Conservation (phyloP, 2,329 filamentous ascomycete genomes). For the Periconia macrospinosa region DNA sequence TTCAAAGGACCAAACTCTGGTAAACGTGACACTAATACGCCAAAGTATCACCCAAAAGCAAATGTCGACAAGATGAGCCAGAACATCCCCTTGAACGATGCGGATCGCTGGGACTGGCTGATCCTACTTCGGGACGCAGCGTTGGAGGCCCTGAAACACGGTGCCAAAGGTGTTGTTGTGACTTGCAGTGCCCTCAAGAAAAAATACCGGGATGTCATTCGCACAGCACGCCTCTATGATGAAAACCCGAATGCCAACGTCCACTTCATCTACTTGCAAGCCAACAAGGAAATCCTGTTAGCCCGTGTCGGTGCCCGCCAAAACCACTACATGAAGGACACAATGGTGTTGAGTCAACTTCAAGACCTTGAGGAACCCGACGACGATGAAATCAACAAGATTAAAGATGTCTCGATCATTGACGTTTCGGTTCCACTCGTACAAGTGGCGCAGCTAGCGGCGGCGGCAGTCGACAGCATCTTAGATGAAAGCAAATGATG, state of each 20-base stretch:
- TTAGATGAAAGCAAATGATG: slow-evolving; percentile 20
- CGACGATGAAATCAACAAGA: slow-evolving; percentile 60
- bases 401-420: slow-evolving; percentile 49
- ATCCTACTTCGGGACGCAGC: slow-evolving; percentile 52
- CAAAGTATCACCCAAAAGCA: slow-evolving; percentile 52
- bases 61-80: slow-evolving; percentile 81
- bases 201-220: slow-evolving; percentile 81
- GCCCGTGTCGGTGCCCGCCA: slow-evolving; percentile 73
- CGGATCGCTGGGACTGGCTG: slow-evolving; percentile 98
- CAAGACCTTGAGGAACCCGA: slow-evolving; percentile 81
- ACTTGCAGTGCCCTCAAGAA: slow-evolving; percentile 96
- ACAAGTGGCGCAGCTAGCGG: slow-evolving; percentile 46
- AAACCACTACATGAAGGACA: slow-evolving; percentile 92
- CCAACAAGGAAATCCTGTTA: slow-evolving; percentile 73
- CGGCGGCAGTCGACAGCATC: slow-evolving; percentile 42
- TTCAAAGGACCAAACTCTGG: slow-evolving; percentile 1
- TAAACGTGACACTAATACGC: slow-evolving; percentile 6
- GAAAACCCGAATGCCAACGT: slow-evolving; percentile 54
- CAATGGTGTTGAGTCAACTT: slow-evolving; percentile 94
- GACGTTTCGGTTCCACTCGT: slow-evolving; percentile 47
- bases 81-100: slow-evolving; percentile 83
- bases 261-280: slow-evolving; percentile 91
- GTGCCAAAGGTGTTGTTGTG: slow-evolving; percentile 71
- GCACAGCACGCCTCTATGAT: slow-evolving; percentile 52
- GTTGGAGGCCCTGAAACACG: slow-evolving; percentile 37